Conservation (phyloP, 2,329 filamentous ascomycete species). For the Claviceps arundinis region DNA sequence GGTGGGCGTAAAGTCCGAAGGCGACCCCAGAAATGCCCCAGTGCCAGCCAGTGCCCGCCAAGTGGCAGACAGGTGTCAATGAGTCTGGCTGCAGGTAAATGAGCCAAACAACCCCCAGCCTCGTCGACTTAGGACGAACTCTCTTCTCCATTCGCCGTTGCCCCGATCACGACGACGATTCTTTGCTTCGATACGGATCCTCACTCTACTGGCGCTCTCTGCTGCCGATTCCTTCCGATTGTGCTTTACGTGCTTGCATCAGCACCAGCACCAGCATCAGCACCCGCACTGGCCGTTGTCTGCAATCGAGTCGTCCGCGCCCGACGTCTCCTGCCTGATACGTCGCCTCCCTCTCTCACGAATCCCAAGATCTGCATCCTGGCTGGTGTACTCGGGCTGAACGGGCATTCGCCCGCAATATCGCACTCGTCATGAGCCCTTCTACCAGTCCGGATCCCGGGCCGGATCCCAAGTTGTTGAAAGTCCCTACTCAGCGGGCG, state of each 20-base stretch:
- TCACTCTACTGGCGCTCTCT: neutral
- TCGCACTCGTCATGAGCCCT: constrained; percentile 20
- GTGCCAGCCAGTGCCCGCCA: neutral
- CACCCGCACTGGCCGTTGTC: neutral
- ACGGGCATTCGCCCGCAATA: constrained; percentile 26
- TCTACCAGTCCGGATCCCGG: constrained; percentile 15
- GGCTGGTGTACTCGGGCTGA: constrained; percentile 24
- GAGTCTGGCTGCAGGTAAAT: too few relatives aligned
- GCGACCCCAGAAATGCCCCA: neutral
- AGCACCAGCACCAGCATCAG: neutral
- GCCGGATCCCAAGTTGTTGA: constrained; percentile 10
- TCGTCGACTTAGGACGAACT: neutral
- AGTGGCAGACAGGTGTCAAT: neutral
- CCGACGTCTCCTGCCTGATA: neutral
- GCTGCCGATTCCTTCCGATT: neutral
- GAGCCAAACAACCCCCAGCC: neutral
- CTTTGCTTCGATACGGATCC: neutral
- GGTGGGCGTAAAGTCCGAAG: neutral
- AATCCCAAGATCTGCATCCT: constrained; percentile 14
- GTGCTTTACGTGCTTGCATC: neutral
- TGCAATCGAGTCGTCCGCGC: constrained; percentile 5
- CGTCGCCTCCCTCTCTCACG: neutral
- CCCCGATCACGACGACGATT: neutral
- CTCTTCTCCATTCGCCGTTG: neutral
- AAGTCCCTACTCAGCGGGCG: constrained; percentile 52